These are phyloP conservation scores for Yarrowia yakushimensis DNA, from an alignment of 805 yeast genomes.

Conservation along the genomic window DNA sequence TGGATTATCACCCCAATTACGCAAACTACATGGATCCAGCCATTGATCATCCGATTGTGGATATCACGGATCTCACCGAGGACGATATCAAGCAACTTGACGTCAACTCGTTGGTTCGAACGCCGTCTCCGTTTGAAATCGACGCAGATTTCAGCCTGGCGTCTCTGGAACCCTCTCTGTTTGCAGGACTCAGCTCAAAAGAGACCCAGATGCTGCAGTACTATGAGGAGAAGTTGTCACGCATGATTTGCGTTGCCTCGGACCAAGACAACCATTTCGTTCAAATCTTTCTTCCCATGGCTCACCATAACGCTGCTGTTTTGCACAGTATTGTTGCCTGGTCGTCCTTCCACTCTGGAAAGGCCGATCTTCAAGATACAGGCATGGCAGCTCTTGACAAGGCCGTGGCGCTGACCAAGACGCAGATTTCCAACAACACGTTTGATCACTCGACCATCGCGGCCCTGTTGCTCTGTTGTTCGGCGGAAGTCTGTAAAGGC, in stretches of 20 bases:
- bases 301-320: slow-evolving; percentile 48
- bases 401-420: slow-evolving; percentile 31
- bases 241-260: slow-evolving; percentile 48
- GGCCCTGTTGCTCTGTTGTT: slow-evolving; percentile 61
- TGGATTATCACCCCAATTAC: background rate
- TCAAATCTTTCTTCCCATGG: slow-evolving; percentile 52
- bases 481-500: slow-evolving; percentile 81
- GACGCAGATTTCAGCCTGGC: background rate
- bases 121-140: slow-evolving; percentile 18
- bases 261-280: slow-evolving; percentile 50
- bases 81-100: slow-evolving; percentile 10
- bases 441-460: slow-evolving; percentile 49
- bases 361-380: slow-evolving; percentile 35
- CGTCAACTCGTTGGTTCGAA: slow-evolving; percentile 9
- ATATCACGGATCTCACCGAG: slow-evolving; percentile 8
- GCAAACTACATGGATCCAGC: background rate
- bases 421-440: slow-evolving; percentile 26
- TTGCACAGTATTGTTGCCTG: slow-evolving; percentile 55
- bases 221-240: slow-evolving; percentile 36
- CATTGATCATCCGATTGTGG: background rate
- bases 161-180: background rate
- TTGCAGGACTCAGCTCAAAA: background rate
- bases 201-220: slow-evolving; percentile 35
- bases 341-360: slow-evolving; percentile 43
- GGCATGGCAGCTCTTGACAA: slow-evolving; percentile 32